Conservation (phyloP, 495 filamentous ascomycete genomes). For the Penicillium malachiteum region DNA sequence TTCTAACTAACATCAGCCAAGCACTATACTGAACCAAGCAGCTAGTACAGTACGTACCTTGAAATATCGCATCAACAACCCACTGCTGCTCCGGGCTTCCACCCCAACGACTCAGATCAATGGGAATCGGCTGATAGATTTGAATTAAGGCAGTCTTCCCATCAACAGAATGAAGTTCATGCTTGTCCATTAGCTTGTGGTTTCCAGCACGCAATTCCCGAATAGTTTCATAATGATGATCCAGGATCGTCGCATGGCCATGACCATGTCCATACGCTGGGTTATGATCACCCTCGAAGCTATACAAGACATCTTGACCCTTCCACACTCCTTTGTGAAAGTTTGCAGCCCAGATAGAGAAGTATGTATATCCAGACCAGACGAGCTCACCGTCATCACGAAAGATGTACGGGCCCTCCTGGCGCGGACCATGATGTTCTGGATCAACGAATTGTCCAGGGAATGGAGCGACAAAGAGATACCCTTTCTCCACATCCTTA, state of each 20-base stretch:
- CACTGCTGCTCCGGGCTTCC: constrained; percentile 27
- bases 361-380: constrained; percentile 52
- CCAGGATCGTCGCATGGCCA: constrained; percentile 43
- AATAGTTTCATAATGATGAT: constrained; percentile 49
- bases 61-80: constrained; percentile 34
- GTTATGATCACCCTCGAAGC: constrained; percentile 49
- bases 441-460: constrained; percentile 13
- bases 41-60: constrained; percentile 20
- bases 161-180: constrained; percentile 49
- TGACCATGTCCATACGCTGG: constrained; percentile 44
- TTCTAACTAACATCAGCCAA: constrained; percentile 27
- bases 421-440: constrained; percentile 47
- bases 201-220: constrained; percentile 40
- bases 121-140: constrained; percentile 22
- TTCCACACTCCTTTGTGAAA: constrained; percentile 35
- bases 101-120: constrained; percentile 28
- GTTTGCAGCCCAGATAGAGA: constrained; percentile 43
- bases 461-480: constrained; percentile 48
- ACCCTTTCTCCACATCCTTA: constrained; percentile 40
- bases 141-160: constrained; percentile 30
- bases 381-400: constrained; percentile 49
- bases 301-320: constrained; percentile 45
- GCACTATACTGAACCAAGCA: constrained; percentile 29
- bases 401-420: constrained; percentile 49
- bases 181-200: constrained; percentile 44